Percentiles rank a stretch among this genome's conserved stretches.
These are phyloP conservation scores for Pseudocercospora macadamiae DNA, from an alignment of 2,329 filamentous ascomycete genomes.

Conservation along the genomic window DNA sequence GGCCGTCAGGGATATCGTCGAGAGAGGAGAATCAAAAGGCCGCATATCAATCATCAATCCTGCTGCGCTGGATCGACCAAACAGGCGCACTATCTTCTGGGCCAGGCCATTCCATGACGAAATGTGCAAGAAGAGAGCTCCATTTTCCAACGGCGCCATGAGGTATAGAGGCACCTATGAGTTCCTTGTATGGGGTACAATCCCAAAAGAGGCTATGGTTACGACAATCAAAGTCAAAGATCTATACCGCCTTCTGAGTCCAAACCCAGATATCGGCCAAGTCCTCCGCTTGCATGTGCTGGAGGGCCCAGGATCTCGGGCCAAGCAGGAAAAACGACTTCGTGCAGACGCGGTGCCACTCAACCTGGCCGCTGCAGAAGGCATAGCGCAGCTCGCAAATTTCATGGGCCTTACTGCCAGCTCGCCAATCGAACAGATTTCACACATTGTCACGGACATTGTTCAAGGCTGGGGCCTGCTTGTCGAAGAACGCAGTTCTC, in stretches of 20 bases:
- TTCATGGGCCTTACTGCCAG: conserved; percentile 5
- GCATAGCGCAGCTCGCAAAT: conserved; percentile 11
- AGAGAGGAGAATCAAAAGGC: conserved; percentile 2
- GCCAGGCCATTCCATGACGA: conserved; percentile 12
- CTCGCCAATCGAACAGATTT: conserved; percentile 11
- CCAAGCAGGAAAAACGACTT: background rate
- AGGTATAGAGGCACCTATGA: conserved; percentile 18
- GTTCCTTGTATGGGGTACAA: conserved; percentile 19
- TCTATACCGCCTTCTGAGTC: conserved; percentile 5
- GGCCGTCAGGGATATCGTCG: conserved; percentile 12
- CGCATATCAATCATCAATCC: conserved; percentile 23
- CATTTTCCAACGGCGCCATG: conserved; percentile 6
- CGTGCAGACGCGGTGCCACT: background rate
- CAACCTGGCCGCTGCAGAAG: background rate
- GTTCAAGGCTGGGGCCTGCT: conserved; percentile 21
- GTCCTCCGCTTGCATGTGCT: background rate
- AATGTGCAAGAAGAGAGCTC: background rate
- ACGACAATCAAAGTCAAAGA: conserved; percentile 18
- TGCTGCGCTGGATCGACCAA: background rate
- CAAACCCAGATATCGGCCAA: background rate
- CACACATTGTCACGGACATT: conserved; percentile 19
- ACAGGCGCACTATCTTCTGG: conserved; percentile 17
- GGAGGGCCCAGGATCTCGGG: background rate
- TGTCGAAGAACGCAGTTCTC: background rate
- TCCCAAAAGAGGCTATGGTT: conserved; percentile 19